These are phyloP conservation scores for Pseudozyma thailandica DNA, from an alignment of 1,284 basidiomycete species.

Conservation along the genomic window DNA sequence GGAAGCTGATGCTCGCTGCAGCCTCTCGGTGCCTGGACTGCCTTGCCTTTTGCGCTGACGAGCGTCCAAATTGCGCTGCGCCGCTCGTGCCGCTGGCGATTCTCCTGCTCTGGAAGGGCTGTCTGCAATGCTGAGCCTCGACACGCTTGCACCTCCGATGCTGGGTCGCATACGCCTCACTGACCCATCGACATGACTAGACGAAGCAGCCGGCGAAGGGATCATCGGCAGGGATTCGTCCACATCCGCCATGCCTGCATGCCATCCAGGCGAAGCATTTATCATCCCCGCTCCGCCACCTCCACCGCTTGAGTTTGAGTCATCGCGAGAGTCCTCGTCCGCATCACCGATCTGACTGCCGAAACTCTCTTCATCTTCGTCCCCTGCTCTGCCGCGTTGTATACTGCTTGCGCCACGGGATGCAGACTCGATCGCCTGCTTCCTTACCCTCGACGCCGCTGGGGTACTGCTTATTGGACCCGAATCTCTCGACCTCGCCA, in stretches of 20 bases:
- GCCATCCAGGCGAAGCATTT: conserved; percentile 16
- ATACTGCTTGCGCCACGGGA: background rate
- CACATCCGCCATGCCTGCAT: conserved; percentile 5
- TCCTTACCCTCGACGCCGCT: conserved; percentile 27
- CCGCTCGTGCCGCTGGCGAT: conserved; percentile 40
- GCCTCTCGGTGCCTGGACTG: conserved; percentile 24
- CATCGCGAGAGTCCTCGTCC: conserved; percentile 6
- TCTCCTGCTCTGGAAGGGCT: conserved; percentile 9
- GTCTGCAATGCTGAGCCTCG: conserved; percentile 24
- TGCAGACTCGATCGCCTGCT: conserved; percentile 4
- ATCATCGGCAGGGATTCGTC: conserved; percentile 34
- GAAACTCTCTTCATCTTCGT: conserved; percentile 12
- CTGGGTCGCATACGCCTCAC: conserved; percentile 30
- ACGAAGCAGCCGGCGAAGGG: conserved; percentile 31
- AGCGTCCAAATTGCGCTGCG: conserved; percentile 26
- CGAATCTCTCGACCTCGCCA: conserved; percentile 11
- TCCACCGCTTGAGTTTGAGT: conserved; percentile 10
- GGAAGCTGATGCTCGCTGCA: background rate
- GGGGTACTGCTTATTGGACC: conserved; percentile 46
- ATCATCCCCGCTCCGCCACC: conserved; percentile 6
- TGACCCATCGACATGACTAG: conserved; percentile 26
- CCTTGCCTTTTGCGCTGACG: conserved; percentile 34
- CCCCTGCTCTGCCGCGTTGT: background rate
- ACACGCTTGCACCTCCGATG: conserved; percentile 22
- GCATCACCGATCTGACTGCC: conserved; percentile 30